phyloP scores from a whole-genome alignment of 371 early-diverging fungal species.

The Blastocladiella emersonii region DNA sequence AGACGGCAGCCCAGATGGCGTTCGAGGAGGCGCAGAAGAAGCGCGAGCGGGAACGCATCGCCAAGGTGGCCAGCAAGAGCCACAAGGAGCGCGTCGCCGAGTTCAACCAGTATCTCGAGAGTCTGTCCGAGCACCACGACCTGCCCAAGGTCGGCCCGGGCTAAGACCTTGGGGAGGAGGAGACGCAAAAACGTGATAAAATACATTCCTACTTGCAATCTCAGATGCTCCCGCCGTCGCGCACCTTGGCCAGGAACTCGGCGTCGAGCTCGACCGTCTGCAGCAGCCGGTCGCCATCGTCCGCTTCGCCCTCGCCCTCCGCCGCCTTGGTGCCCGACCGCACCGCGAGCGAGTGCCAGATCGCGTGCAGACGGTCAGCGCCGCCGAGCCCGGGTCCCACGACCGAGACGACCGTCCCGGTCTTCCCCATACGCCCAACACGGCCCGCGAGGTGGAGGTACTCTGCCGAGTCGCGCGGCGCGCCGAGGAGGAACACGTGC shows the following conservation, averaged over 20 bases:
- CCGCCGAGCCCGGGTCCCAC: too few species aligned
- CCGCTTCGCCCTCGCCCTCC: too few species aligned
- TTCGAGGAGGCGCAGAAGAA: constrained; percentile 29
- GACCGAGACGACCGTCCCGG: too few species aligned
- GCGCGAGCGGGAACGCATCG: constrained; percentile 27
- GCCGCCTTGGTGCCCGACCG: too few species aligned
- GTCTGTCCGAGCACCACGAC: constrained; percentile 42
- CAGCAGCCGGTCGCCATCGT: too few species aligned
- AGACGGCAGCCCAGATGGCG: constrained; percentile 33
- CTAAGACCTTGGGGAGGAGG: not conserved
- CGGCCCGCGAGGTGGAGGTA: not conserved
- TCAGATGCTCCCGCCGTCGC: not conserved
- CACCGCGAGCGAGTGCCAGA: too few species aligned
- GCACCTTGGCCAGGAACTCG: too few species aligned
- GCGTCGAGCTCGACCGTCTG: too few species aligned
- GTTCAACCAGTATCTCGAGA: constrained; percentile 37
- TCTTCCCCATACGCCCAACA: not conserved
- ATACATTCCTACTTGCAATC: too few species aligned
- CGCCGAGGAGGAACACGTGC: not conserved
- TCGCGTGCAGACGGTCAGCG: too few species aligned
- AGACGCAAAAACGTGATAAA: not conserved
- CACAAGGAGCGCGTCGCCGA: constrained; percentile 46
- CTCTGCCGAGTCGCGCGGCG: not conserved
- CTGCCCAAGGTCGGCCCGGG: constrained; percentile 31
- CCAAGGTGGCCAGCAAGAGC: constrained; percentile 24